These are phyloP conservation scores for Candida boleticola DNA, from an alignment of 805 yeast species.

Conservation along the genomic window DNA sequence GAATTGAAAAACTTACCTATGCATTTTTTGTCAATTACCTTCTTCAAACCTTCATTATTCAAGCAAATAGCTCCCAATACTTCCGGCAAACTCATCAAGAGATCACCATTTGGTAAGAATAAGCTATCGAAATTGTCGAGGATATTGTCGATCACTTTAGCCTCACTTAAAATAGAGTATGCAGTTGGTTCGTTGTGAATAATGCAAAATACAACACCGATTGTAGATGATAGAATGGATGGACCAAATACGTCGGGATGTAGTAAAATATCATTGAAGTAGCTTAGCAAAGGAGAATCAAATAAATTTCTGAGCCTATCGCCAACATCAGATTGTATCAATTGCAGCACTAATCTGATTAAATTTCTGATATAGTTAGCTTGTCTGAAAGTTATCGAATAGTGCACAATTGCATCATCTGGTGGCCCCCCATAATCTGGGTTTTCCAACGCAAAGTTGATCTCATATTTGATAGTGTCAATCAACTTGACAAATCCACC, in stretches of 20 bases:
- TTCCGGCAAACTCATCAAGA: conserved; percentile 65
- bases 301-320: conserved; percentile 82
- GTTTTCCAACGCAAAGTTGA: conserved; percentile 57
- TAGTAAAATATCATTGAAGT: conserved; percentile 56
- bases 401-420: conserved; percentile 46
- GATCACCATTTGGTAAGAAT: conserved; percentile 56
- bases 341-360: conserved; percentile 59
- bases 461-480: conserved; percentile 59
- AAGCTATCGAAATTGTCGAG: conserved; percentile 55
- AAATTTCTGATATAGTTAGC: conserved; percentile 48
- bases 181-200: conserved; percentile 92
- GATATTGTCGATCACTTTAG: conserved; percentile 65
- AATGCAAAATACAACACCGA: conserved; percentile 65
- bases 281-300: conserved; percentile 73
- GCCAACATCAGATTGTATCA: conserved; percentile 73
- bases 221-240: conserved; percentile 54
- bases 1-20: conserved; percentile 46
- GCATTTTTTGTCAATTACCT: conserved; percentile 44
- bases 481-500: conserved; percentile 68
- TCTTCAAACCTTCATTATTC: conserved; percentile 66
- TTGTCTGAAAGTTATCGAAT: conserved; percentile 57
- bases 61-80: conserved; percentile 80
- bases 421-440: conserved; percentile 61
- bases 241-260: conserved; percentile 67
- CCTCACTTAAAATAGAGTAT: conserved; percentile 73